These are phyloP conservation scores for Leishmania martiniquensis DNA, from an alignment of 208 protist genomes.

Conservation along the genomic window DNA sequence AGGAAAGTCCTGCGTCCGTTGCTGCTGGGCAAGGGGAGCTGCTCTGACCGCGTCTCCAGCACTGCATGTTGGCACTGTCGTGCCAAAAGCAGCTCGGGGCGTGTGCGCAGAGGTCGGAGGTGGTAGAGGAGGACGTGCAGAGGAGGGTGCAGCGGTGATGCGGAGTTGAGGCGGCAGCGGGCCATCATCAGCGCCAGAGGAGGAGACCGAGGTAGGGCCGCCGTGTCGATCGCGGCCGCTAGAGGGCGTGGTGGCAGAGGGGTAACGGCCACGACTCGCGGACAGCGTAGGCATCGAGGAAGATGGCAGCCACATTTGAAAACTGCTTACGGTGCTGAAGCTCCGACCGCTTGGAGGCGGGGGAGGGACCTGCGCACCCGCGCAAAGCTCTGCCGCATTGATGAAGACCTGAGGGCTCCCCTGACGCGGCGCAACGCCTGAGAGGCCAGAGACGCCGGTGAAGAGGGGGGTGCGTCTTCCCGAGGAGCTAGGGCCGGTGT, in stretches of 20 bases:
- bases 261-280: slow-evolving; percentile 15
- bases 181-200: background rate
- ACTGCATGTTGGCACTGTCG: background rate
- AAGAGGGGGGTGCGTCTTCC: background rate
- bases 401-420: background rate
- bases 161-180: slow-evolving; percentile 5
- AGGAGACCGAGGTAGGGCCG: background rate
- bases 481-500: background rate
- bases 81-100: background rate
- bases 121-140: slow-evolving; percentile 1
- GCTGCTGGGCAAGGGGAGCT: background rate
- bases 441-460: background rate
- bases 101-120: background rate
- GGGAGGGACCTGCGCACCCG: background rate
- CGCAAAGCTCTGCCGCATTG: background rate
- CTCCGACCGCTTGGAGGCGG: slow-evolving; percentile 10
- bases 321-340: slow-evolving; percentile 31
- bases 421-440: background rate
- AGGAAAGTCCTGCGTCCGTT: background rate
- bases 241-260: slow-evolving; percentile 13
- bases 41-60: background rate
- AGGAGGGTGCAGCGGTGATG: background rate
- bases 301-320: slow-evolving; percentile 32
- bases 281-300: slow-evolving; percentile 9
- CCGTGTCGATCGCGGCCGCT: slow-evolving; percentile 13